These are phyloP conservation scores for Teratosphaeria gauchensis DNA, from an alignment of 2,329 filamentous ascomycete genomes.

Conservation along the genomic window DNA sequence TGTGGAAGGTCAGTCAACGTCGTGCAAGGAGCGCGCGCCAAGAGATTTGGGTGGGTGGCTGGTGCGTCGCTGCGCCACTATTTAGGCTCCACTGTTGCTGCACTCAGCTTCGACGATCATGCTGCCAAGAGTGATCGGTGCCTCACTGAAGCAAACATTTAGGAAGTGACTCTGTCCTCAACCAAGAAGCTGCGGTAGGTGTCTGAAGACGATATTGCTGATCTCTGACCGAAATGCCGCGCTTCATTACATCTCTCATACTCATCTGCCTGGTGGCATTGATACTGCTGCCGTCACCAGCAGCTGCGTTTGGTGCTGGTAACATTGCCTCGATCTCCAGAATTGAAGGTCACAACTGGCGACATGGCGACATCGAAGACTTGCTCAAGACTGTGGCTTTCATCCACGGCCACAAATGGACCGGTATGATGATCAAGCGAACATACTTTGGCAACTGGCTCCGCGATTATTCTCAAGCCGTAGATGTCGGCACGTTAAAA, in stretches of 20 bases:
- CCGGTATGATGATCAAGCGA: conserved; percentile 31
- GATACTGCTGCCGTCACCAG: conserved; percentile 19
- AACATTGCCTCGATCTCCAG: conserved; percentile 36
- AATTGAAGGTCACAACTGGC: conserved; percentile 41
- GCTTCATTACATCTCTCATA: conserved; percentile 10
- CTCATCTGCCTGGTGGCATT: conserved; percentile 18
- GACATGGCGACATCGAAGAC: conserved; percentile 45
- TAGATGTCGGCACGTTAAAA: conserved; percentile 45
- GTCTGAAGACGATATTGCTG: neutral
- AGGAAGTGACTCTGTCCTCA: neutral
- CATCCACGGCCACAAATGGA: conserved; percentile 27
- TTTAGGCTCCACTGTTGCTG: neutral
- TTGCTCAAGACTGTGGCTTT: conserved; percentile 41
- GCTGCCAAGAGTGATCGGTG: neutral
- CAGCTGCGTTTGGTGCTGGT: conserved; percentile 37
- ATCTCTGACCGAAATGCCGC: neutral
- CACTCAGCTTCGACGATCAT: neutral
- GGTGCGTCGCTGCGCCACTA: neutral
- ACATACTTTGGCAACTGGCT: conserved; percentile 23
- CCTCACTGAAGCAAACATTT: neutral
- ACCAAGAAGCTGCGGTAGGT: neutral
- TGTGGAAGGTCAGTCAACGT: neutral
- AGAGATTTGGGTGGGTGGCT: neutral
- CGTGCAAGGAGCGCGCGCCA: too few relatives aligned
- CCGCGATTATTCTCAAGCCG: conserved; percentile 40